A percentile compares a stretch with the other conserved stretches of the same genome.
These are phyloP conservation scores for Wickerhamomyces hampshirensis DNA, from an alignment of 805 yeast genomes.

Conservation along the genomic window DNA sequence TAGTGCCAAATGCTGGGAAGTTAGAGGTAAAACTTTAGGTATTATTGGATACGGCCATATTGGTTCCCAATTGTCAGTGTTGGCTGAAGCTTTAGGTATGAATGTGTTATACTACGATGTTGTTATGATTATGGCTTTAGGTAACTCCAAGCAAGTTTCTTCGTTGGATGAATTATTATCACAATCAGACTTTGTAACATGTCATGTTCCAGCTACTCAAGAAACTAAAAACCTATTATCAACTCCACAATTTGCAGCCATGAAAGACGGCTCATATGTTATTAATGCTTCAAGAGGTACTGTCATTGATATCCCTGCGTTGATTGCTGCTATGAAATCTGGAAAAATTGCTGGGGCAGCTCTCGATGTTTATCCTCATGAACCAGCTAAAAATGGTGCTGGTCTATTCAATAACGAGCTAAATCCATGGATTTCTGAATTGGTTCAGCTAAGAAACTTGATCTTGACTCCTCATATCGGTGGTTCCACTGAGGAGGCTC, in stretches of 20 bases:
- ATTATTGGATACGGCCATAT: slow-evolving; percentile 98
- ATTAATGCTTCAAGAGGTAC: slow-evolving; percentile 98
- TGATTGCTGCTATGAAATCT: slow-evolving; percentile 83
- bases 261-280: slow-evolving; percentile 94
- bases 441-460: slow-evolving; percentile 77
- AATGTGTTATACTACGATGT: slow-evolving; percentile 92
- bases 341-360: slow-evolving; percentile 98
- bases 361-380: slow-evolving; percentile 92
- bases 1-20: slow-evolving; percentile 94
- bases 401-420: slow-evolving; percentile 65
- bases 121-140: slow-evolving; percentile 89
- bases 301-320: slow-evolving; percentile 93
- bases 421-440: slow-evolving; percentile 80
- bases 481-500: slow-evolving; percentile 99
- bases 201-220: slow-evolving; percentile 91
- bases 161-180: slow-evolving; percentile 78
- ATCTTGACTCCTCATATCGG: slow-evolving; percentile 97
- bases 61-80: slow-evolving; percentile 93
- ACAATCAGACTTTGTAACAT: slow-evolving; percentile 81
- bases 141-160: slow-evolving; percentile 91
- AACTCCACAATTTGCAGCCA: slow-evolving; percentile 86
- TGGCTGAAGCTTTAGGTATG: slow-evolving; percentile 98
- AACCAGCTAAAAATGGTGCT: slow-evolving; percentile 96
- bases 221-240: slow-evolving; percentile 91
- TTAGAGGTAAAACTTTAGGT: slow-evolving; percentile 96